Evolutionary conservation across 2,329 filamentous ascomycete genomes (phyloP).

Genomic region (Paradendryphiella salina): DNA sequence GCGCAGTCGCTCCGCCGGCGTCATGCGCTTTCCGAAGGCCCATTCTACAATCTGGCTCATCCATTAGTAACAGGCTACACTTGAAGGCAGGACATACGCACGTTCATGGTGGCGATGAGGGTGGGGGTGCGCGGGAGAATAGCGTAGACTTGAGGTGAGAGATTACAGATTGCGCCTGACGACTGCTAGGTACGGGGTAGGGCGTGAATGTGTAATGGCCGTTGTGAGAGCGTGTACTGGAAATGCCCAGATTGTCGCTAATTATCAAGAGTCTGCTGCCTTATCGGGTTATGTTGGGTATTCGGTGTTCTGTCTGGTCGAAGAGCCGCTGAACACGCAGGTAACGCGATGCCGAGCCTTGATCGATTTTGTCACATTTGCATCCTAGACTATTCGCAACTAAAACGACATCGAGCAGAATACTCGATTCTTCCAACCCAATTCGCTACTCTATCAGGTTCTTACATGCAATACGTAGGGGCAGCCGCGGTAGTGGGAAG

Average conservation of each 20-base stretch:
- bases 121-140: background rate
- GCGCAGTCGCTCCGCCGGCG: constrained; percentile 85
- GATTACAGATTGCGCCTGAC: constrained; percentile 8
- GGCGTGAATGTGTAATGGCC: background rate
- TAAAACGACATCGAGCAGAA: background rate
- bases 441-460: background rate
- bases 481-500: constrained; percentile 5
- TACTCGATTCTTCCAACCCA: background rate
- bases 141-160: constrained; percentile 6
- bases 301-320: constrained; percentile 11
- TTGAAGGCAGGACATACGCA: background rate
- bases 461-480: constrained; percentile 5
- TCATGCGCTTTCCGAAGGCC: constrained; percentile 99
- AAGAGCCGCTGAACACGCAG: constrained; percentile 7
- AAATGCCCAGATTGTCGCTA: background rate
- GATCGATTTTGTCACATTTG: background rate
- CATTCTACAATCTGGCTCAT: constrained; percentile 75
- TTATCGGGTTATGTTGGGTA: constrained; percentile 1
- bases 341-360: constrained; percentile 13
- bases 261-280: background rate
- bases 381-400: background rate
- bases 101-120: constrained; percentile 53
- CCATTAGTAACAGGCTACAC: background rate
- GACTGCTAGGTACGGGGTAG: background rate
- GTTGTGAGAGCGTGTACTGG: background rate